These are phyloP conservation scores for Theobroma cacao DNA, from an alignment of 345 rosid species.

Conservation along the genomic window DNA sequence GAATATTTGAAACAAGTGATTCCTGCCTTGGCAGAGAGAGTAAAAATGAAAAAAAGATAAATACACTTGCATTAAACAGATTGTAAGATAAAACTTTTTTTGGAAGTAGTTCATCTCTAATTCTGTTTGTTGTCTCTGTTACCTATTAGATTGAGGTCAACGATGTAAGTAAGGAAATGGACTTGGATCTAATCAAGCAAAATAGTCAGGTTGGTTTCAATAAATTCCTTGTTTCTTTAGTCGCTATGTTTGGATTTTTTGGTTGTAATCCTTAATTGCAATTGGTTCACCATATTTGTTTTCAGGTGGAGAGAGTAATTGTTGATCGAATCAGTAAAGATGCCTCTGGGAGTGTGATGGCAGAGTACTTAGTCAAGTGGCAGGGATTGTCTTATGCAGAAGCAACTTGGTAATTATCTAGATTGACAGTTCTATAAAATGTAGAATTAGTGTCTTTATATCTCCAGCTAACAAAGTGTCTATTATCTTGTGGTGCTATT, in stretches of 20 bases:
- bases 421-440: neutral
- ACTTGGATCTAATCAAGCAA: slow-evolving; percentile 95
- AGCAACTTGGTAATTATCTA: slow-evolving; percentile 78
- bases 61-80: neutral
- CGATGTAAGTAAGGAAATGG: slow-evolving; percentile 99
- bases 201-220: slow-evolving; percentile 73
- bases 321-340: slow-evolving; percentile 83
- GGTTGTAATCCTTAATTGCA: slow-evolving; percentile 5
- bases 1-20: neutral
- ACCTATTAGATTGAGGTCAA: slow-evolving; percentile 82
- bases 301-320: slow-evolving; percentile 90
- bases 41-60: neutral
- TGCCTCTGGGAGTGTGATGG: slow-evolving; percentile 62
- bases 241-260: neutral
- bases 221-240: slow-evolving; percentile 4
- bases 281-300: slow-evolving; percentile 23
- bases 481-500: neutral
- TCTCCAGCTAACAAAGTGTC: neutral
- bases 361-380: slow-evolving; percentile 98
- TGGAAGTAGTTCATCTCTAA: neutral
- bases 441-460: neutral
- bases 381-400: slow-evolving; percentile 99
- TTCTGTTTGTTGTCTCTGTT: neutral
- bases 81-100: neutral
- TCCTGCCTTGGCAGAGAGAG: neutral